Evolutionary conservation across 208 protist species (phyloP).

Genomic region (Phytomonas francai): DNA sequence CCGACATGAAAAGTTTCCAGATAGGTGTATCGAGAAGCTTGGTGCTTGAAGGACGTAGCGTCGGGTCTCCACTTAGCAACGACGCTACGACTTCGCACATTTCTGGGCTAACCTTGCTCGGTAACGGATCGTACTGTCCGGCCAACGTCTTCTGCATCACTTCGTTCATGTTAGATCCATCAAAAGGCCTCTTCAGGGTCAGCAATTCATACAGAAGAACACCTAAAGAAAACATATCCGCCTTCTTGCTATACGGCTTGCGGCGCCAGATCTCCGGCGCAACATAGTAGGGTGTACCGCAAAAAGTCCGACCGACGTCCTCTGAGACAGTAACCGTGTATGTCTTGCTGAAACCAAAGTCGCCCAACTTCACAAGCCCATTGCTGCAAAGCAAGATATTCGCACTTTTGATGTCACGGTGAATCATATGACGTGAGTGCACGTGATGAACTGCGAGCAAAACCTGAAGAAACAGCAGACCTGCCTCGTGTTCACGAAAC

Average conservation of each 20-base stretch:
- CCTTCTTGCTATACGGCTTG: conserved; percentile 90
- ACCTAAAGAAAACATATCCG: conserved; percentile 89
- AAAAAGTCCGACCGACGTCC: conserved; percentile 62
- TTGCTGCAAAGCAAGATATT: conserved; percentile 79
- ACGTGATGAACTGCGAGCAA: conserved; percentile 75
- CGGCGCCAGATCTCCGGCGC: conserved; percentile 89
- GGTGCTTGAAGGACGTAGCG: conserved; percentile 45
- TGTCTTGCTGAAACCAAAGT: conserved; percentile 81
- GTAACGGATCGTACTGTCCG: conserved; percentile 43
- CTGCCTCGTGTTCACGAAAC: conserved; percentile 66
- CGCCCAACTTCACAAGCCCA: conserved; percentile 77
- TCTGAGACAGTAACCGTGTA: conserved; percentile 41
- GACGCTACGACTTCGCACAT: conserved; percentile 48
- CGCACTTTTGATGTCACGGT: conserved; percentile 83
- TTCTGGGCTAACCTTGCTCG: conserved; percentile 39
- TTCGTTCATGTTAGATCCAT: conserved; percentile 61
- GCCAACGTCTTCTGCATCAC: conserved; percentile 68
- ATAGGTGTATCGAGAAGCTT: conserved; percentile 62
- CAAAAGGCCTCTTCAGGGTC: conserved; percentile 73
- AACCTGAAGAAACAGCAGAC: conserved; percentile 67
- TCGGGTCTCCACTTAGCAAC: conserved; percentile 45
- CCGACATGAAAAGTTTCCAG: conserved; percentile 70
- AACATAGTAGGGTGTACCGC: conserved; percentile 89
- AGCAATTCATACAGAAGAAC: conserved; percentile 84
- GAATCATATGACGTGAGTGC: conserved; percentile 75